Base-by-base conservation (phyloP, 768 basidiomycete genomes). In the Punctularia strigosozonata region DNA sequence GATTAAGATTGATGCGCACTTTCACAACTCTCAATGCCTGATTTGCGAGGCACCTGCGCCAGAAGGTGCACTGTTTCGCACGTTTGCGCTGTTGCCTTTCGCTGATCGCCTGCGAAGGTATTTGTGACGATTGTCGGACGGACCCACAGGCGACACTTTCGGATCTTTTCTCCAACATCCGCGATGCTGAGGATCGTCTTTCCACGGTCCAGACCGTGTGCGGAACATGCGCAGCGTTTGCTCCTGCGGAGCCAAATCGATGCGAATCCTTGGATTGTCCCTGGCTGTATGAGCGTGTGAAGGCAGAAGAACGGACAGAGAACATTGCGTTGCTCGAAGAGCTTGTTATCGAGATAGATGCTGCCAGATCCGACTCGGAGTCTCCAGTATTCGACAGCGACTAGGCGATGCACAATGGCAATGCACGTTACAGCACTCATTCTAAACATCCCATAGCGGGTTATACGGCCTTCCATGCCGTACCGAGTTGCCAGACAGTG, bases 211-310 rank as follows among this genome's bases (percentile, higher is more conserved):
- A 90, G 31, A 60, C 59, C 3, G 64, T 90, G 23, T 98, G 92
- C 53, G 62, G 63, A 6, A 74, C 79, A 2, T 98, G 92, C 54
- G 63, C 77, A 4, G 60, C 62, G 3, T 66, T 64, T 0, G 65
- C 77, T 2, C 57, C 64, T 4, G 60, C 58, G 10, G 86, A 88
- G 40, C 66, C 69, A 1, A 70, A 79, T 33, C 56, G 69, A 24
- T 98, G 92, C 58, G 77, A 83, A 50, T 88, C 86, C 6, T 61
- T 86, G 33, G 90, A 95, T 51, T 98, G 92, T 53, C 72, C 80
- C 0, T 82, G 86, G 75, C 56, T 90, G 24, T 95, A 76, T 47
- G 71, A 79, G 22, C 65, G 87, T 25, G 73, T 69, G 43, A 78
- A 74, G 47, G 63, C 69, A 4, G 76, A 80, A 43, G 49, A 54